Evolutionary conservation across 176 grass and related monocot species (phyloP).

Genomic region (Bothriochloa decipiens): DNA sequence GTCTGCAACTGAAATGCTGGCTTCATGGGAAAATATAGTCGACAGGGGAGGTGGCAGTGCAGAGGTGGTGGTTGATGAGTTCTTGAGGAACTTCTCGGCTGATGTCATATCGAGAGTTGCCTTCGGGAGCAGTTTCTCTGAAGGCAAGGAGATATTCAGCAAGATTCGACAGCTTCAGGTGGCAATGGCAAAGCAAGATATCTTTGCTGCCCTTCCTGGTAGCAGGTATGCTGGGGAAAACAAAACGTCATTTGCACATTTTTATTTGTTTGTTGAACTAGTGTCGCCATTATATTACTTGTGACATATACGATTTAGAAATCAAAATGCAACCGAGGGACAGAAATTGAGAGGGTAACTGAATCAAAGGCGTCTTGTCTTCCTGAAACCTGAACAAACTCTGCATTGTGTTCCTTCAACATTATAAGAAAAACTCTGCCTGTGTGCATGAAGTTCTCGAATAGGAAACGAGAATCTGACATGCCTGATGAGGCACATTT

Average conservation of each 20-base stretch:
- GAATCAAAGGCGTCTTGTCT: neutral
- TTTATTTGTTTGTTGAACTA: neutral
- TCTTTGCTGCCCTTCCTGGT: slow-evolving; percentile 66
- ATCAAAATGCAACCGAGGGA: neutral
- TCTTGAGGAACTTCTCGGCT: slow-evolving; percentile 77
- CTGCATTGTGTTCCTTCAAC: neutral
- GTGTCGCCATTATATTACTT: neutral
- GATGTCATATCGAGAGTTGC: slow-evolving; percentile 76
- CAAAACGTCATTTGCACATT: neutral
- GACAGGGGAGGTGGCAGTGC: slow-evolving; percentile 45
- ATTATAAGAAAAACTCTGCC: neutral
- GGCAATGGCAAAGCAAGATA: slow-evolving; percentile 52
- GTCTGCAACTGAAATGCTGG: slow-evolving; percentile 48
- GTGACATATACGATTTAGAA: too few relatives aligned
- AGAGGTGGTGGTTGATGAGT: slow-evolving; percentile 73
- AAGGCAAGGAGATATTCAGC: slow-evolving; percentile 73
- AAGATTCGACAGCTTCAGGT: slow-evolving; percentile 69
- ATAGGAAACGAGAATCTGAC: neutral
- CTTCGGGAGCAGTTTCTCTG: slow-evolving; percentile 69
- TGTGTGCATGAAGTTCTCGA: neutral
- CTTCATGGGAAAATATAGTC: slow-evolving; percentile 57
- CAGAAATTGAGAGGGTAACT: neutral
- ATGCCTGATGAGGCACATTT: neutral
- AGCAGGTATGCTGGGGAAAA: slow-evolving; percentile 43
- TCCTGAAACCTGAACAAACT: neutral